Evolutionary conservation across 2,329 filamentous ascomycete species (phyloP).

Genomic region (Coniochaeta sp.): DNA sequence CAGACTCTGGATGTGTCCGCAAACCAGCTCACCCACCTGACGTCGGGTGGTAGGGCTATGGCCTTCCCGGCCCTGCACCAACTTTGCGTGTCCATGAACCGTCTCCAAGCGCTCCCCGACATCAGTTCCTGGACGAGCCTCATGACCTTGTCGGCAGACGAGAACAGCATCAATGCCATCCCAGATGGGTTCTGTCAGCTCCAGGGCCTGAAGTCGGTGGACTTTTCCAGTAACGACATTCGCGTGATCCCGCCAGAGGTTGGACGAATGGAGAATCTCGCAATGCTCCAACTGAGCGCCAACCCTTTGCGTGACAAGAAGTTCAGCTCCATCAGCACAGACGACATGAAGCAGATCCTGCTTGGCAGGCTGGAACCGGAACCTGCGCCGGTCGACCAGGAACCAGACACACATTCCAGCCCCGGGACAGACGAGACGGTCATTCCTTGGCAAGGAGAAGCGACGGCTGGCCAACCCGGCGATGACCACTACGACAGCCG

Average conservation of each 20-base stretch:
- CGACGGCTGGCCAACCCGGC: constrained; percentile 4
- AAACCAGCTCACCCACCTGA: constrained; percentile 61
- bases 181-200: constrained; percentile 69
- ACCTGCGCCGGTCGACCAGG: neutral
- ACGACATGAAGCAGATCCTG: constrained; percentile 72
- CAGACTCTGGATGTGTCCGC: constrained; percentile 71
- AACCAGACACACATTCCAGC: neutral
- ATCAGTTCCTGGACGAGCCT: constrained; percentile 69
- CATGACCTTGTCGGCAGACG: constrained; percentile 66
- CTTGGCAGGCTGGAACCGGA: constrained; percentile 59
- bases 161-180: constrained; percentile 72
- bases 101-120: constrained; percentile 65
- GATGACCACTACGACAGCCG: constrained; percentile 34
- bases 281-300: constrained; percentile 71
- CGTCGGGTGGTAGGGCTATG: constrained; percentile 35
- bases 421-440: constrained; percentile 7
- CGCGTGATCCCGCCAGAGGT: constrained; percentile 68
- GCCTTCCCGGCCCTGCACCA: constrained; percentile 65
- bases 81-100: constrained; percentile 74
- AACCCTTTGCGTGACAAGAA: constrained; percentile 89
- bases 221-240: constrained; percentile 83
- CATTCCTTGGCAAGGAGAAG: constrained; percentile 10
- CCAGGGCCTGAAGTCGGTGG: constrained; percentile 63
- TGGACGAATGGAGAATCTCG: constrained; percentile 70
- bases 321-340: constrained; percentile 70